A percentile compares a stretch with the other conserved stretches of the same genome.
Evolutionary conservation across 345 rosid species (phyloP).

Genomic region (Eucalyptus cloeziana): DNA sequence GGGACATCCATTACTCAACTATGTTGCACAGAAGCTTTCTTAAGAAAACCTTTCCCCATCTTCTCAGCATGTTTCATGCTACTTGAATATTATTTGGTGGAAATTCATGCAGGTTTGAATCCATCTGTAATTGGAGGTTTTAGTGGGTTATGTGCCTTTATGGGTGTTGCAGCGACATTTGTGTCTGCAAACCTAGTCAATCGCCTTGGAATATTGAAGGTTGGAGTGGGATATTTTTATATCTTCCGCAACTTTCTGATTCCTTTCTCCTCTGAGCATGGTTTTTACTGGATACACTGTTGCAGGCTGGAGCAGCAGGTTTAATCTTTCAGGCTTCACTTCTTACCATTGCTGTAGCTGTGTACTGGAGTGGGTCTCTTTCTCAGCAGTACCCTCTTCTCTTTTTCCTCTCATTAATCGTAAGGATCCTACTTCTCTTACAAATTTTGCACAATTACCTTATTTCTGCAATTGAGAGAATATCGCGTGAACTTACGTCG

Average conservation of each 20-base stretch:
- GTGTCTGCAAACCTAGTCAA: constrained; percentile 68
- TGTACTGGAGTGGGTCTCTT: constrained; percentile 64
- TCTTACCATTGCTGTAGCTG: constrained; percentile 63
- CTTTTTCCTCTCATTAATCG: constrained; percentile 73
- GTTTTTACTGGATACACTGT: background rate
- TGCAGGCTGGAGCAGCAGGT: constrained; percentile 95
- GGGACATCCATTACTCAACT: background rate
- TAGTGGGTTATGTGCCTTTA: constrained; percentile 82
- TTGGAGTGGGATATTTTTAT: background rate
- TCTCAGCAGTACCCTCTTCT: constrained; percentile 58
- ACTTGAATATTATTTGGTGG: background rate
- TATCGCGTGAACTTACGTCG: background rate
- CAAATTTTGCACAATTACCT: background rate
- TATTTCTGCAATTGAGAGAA: background rate
- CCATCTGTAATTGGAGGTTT: constrained; percentile 88
- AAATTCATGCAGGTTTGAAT: constrained; percentile 47
- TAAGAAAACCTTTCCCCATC: background rate
- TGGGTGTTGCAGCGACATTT: constrained; percentile 96
- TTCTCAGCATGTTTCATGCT: background rate
- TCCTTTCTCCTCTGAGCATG: background rate
- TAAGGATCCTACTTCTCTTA: constrained; percentile 14
- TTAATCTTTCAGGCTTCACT: constrained; percentile 78
- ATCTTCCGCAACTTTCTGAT: background rate
- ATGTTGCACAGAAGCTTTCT: background rate
- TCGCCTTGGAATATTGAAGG: constrained; percentile 69